phyloP scores from a whole-genome alignment of 306 rosid genomes.

The Prunus mongolica region DNA sequence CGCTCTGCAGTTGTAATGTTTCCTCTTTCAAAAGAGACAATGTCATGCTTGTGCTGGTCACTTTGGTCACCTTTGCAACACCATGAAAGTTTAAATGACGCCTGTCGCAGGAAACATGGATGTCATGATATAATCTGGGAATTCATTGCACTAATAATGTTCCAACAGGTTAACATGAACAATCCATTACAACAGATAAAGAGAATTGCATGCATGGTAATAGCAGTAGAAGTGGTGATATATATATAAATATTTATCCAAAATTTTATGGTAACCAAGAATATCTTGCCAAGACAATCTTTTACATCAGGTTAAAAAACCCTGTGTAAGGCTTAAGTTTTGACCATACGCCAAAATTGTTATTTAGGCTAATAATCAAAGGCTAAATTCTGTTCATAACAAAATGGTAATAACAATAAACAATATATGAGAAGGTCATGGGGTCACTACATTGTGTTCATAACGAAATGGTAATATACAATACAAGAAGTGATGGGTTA shows the following conservation, averaged over 20 bases:
- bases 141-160: neutral
- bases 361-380: neutral
- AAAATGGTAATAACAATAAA: neutral
- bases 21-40: constrained; percentile 92
- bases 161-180: constrained; percentile 1
- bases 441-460: neutral
- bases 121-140: constrained; percentile 12
- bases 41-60: constrained; percentile 88
- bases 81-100: constrained; percentile 91
- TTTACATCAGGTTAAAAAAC: neutral
- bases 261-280: neutral
- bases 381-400: neutral
- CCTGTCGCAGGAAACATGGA: constrained; percentile 44
- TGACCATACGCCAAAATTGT: neutral
- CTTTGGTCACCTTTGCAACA: constrained; percentile 76
- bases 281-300: neutral
- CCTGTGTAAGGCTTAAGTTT: neutral
- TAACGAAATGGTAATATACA: neutral
- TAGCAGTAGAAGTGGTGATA: neutral
- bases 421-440: neutral
- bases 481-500: neutral
- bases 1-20: constrained; percentile 95
- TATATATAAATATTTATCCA: neutral
- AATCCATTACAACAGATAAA: neutral
- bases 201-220: neutral